These are phyloP conservation scores for Eudorina sp. DNA, from an alignment of 139 green algal genomes.

Conservation along the genomic window DNA sequence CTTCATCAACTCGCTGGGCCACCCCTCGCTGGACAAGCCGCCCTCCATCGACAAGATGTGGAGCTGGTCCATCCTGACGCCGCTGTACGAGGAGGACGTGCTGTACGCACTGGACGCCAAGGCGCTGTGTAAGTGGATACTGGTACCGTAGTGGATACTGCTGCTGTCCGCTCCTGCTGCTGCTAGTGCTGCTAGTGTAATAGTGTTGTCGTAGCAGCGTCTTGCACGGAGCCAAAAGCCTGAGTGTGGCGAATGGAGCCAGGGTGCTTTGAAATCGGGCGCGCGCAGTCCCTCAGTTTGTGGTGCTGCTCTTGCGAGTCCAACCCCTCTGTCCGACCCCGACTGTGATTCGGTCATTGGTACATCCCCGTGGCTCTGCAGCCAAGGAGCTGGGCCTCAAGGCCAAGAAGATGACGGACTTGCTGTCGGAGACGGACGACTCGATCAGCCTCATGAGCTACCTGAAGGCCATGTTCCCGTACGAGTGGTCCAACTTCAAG, in stretches of 20 bases:
- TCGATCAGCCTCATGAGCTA: slow-evolving; percentile 63
- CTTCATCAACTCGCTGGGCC: slow-evolving; percentile 79
- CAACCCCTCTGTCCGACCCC: too few relatives aligned
- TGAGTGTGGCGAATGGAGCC: too few relatives aligned
- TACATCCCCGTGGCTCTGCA: too few relatives aligned
- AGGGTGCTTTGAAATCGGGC: too few relatives aligned
- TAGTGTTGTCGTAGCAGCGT: too few relatives aligned
- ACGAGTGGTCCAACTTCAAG: slow-evolving; percentile 66
- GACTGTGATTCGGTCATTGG: too few relatives aligned
- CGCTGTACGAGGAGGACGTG: slow-evolving; percentile 77
- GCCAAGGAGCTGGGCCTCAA: slow-evolving; percentile 53
- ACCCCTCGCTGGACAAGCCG: slow-evolving; percentile 73
- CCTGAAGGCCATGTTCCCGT: slow-evolving; percentile 62
- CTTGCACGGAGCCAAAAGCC: too few relatives aligned
- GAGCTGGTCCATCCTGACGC: slow-evolving; percentile 79
- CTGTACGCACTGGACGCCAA: slow-evolving; percentile 62
- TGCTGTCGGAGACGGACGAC: slow-evolving; percentile 67
- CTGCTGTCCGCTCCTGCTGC: too few relatives aligned
- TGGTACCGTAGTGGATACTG: too few relatives aligned
- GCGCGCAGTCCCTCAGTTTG: too few relatives aligned
- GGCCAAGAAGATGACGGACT: slow-evolving; percentile 65
- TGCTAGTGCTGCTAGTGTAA: too few relatives aligned
- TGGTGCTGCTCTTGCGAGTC: too few relatives aligned
- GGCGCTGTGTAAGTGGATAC: slow-evolving; percentile 29
- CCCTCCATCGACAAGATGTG: slow-evolving; percentile 77